These are phyloP conservation scores for Verbascum thapsus DNA, from an alignment of 257 asterid genomes.

Conservation along the genomic window DNA sequence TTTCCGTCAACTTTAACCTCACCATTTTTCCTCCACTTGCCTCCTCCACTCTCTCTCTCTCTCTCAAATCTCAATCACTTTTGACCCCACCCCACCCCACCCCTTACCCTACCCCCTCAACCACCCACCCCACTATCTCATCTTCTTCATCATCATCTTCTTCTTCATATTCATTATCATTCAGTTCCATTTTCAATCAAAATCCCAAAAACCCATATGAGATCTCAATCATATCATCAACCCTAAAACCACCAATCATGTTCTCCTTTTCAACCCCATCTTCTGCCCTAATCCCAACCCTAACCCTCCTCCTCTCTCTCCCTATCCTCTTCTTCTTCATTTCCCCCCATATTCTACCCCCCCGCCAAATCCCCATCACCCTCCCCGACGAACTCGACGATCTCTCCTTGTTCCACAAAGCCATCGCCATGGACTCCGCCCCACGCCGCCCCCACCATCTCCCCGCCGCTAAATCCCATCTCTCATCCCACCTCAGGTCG, in stretches of 20 bases:
- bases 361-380: conserved; percentile 48
- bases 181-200: too few species aligned
- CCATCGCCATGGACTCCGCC: conserved; percentile 48
- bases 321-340: conserved; percentile 48
- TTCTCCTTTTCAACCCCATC: conserved; percentile 35
- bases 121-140: background rate
- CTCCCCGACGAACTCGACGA: conserved; percentile 70
- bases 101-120: background rate
- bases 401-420: conserved; percentile 67
- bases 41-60: background rate
- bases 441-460: conserved; percentile 37
- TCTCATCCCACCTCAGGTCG: conserved; percentile 50
- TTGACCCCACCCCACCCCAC: background rate
- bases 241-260: conserved; percentile 23
- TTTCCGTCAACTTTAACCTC: conserved; percentile 4
- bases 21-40: background rate
- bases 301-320: conserved; percentile 46
- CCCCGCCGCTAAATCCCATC: conserved; percentile 60
- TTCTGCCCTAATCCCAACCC: conserved; percentile 49
- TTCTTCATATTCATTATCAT: too few species aligned
- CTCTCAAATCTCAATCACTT: background rate
- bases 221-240: too few species aligned
- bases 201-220: too few species aligned
- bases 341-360: conserved; percentile 52
- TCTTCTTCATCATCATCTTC: too few species aligned